Base-by-base conservation (phyloP, 2,329 filamentous ascomycete genomes). In the Fusarium compactum region DNA sequence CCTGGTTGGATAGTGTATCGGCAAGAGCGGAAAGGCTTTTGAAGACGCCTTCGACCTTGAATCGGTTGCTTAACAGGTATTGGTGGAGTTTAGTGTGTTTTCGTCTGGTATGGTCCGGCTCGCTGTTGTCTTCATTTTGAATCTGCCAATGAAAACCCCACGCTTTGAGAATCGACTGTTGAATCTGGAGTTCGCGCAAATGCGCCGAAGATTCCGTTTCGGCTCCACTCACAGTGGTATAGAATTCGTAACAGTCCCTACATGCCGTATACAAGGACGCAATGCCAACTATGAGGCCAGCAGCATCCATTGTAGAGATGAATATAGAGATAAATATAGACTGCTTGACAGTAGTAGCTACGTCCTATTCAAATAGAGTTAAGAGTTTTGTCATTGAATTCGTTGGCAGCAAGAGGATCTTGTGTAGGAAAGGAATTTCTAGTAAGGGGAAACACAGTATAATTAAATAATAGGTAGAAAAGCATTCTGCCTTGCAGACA, bases 121-220 rank as follows among this genome's bases (percentile, higher is more conserved):
- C 12, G 20, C 20, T 24, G 6, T 43, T 15, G 41, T 43, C 15
- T 43, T 43, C 41, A 43, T 24, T 43, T 15, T 43, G 41, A 24
- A 43, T 43, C 20, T 43, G 41, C 41, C 41, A 43, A 43, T 43
- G 41, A 3, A 43, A 43, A 6, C 41, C 41, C 41, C 41, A 43
- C 8, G 41, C 41, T 43, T 43, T 43, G 20, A 43, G 41, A 4
- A 43, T 43, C 2, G 41, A 43, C 12, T 43, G 41, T 9, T 43
- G 41, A 43, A 43, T 43, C 8, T 43, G 6, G 3, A 43, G 12
- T 15, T 43, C 41, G 12, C 41, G 41, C 7, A 43, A 10, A 15
- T 43, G 41, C 11, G 20, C 7, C 7, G 20, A 24, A 3, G 41
- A 43, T 24, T 43, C 41, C 1, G 6, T 43, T 15, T 43, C 20